Percentiles rank a stretch among this genome's conserved stretches.
phyloP scores from a whole-genome alignment of 306 rosid species.

The Luffa aegyptiaca region DNA sequence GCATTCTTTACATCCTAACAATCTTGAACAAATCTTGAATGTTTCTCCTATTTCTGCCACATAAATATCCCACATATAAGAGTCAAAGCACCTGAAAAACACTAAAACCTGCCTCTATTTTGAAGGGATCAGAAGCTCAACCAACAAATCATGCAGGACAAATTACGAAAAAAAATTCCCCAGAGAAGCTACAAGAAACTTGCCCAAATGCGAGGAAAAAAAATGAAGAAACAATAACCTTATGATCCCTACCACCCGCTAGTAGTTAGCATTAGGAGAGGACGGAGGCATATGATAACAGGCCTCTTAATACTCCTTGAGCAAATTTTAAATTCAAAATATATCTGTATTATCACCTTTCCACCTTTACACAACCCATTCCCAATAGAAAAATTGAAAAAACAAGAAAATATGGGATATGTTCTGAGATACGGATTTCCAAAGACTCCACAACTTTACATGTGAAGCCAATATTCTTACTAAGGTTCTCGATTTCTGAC shows the following conservation, averaged over 20 bases:
- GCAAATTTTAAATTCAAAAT: background rate
- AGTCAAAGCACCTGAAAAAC: background rate
- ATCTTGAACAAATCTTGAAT: constrained; percentile 1
- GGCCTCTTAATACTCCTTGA: background rate
- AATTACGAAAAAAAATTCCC: background rate
- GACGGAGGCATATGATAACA: background rate
- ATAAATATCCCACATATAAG: background rate
- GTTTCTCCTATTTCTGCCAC: background rate
- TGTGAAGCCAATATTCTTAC: background rate
- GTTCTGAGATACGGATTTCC: background rate
- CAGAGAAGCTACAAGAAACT: background rate
- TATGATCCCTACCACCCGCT: background rate
- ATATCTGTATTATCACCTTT: background rate
- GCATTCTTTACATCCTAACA: background rate
- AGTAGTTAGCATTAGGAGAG: background rate
- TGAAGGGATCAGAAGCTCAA: background rate
- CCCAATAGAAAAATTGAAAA: background rate
- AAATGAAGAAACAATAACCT: background rate
- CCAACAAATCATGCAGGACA: background rate
- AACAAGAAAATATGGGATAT: background rate
- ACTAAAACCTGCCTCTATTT: background rate
- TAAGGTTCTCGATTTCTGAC: background rate
- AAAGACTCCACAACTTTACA: background rate
- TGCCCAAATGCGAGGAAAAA: background rate
- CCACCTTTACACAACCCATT: background rate